Conservation (phyloP, 176 grass and related monocot genomes). For the Rhynchospora breviuscula region DNA sequence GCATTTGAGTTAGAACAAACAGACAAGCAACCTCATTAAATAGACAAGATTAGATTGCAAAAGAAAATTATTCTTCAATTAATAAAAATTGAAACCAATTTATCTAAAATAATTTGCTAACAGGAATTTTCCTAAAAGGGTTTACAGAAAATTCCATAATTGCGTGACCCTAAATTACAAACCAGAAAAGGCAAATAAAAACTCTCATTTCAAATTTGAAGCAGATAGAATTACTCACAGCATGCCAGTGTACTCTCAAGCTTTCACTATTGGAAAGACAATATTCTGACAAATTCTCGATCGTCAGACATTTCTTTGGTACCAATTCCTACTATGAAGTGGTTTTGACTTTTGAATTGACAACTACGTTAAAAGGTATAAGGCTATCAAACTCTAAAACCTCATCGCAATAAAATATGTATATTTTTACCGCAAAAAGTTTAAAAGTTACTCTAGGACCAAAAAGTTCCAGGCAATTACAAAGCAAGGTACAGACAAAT, state of each 20-base stretch:
- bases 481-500: background rate
- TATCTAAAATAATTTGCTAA: background rate
- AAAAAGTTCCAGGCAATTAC: background rate
- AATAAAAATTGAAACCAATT: background rate
- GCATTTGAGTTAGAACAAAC: background rate
- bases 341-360: background rate
- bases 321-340: too few species aligned
- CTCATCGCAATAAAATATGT: background rate
- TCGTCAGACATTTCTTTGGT: background rate
- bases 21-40: background rate
- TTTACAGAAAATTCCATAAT: background rate
- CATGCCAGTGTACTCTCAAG: background rate
- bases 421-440: background rate
- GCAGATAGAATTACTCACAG: background rate
- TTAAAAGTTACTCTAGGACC: background rate
- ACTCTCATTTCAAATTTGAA: background rate
- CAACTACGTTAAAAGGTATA: background rate
- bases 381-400: background rate
- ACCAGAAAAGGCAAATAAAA: background rate
- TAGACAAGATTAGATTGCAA: background rate
- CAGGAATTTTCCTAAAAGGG: background rate
- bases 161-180: background rate
- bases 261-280: background rate
- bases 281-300: background rate
- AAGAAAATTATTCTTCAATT: background rate